phyloP scores from a whole-genome alignment of 768 basidiomycete genomes.

The Fistulinella prunicolor region DNA sequence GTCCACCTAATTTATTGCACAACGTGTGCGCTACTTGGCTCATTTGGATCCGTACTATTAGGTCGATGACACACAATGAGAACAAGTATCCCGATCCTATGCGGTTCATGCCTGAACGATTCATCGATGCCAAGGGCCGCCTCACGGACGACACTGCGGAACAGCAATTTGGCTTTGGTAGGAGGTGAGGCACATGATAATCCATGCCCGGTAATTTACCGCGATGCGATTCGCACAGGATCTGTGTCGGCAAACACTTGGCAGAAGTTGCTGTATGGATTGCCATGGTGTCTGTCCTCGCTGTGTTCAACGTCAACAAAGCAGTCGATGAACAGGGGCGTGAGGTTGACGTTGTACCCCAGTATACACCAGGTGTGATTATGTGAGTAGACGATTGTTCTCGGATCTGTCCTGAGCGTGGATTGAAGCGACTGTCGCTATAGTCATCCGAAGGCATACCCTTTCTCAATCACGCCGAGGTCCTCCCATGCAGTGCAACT shows the following conservation, averaged over 20 bases:
- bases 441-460: conserved; percentile 19
- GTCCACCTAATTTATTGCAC: not conserved
- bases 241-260: conserved; percentile 27
- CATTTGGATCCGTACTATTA: too few species aligned
- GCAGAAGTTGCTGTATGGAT: conserved; percentile 27
- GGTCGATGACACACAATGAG: conserved; percentile 29
- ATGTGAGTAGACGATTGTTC: conserved; percentile 24
- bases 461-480: conserved; percentile 19
- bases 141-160: conserved; percentile 20
- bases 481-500: conserved; percentile 9
- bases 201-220: not conserved
- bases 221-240: conserved; percentile 7
- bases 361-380: conserved; percentile 28
- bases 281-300: conserved; percentile 25
- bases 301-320: conserved; percentile 28
- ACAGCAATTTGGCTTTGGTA: conserved; percentile 24
- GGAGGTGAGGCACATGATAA: conserved; percentile 17
- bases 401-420: too few species aligned
- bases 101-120: conserved; percentile 23
- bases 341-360: conserved; percentile 22
- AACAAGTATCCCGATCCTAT: conserved; percentile 20
- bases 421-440: too few species aligned
- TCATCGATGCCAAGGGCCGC: conserved; percentile 10
- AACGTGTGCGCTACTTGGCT: not conserved
- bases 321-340: conserved; percentile 31